Evolutionary conservation across 2,329 filamentous ascomycete genomes (phyloP).

Genomic region (Dactylellina parvicollis): DNA sequence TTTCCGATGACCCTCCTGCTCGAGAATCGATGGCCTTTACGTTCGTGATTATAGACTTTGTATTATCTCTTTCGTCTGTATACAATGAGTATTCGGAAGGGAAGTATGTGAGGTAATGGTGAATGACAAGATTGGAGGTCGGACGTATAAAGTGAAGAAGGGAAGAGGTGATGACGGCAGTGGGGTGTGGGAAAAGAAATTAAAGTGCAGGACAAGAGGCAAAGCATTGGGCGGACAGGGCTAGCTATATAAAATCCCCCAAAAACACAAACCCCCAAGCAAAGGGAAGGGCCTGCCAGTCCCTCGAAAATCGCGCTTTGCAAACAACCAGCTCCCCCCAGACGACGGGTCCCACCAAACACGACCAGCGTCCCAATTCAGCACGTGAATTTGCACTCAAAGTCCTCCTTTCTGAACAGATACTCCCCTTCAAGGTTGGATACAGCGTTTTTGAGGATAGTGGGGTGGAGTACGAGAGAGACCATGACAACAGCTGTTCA

Average conservation of each 20-base stretch:
- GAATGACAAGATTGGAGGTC: not conserved
- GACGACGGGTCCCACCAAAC: conserved; percentile 17
- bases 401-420: not conserved
- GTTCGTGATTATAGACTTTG: not conserved
- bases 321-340: conserved; percentile 22
- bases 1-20: not conserved
- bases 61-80: conserved; percentile 1
- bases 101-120: not conserved
- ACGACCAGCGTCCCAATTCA: conserved; percentile 9
- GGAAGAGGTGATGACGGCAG: conserved; percentile 43
- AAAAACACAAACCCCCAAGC: conserved; percentile 46
- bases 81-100: not conserved
- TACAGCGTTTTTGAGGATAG: not conserved
- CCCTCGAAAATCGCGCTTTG: conserved; percentile 49
- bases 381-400: not conserved
- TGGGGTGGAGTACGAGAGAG: not conserved
- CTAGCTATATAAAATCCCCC: conserved; percentile 44
- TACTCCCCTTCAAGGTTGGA: not conserved
- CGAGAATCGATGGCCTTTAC: not conserved
- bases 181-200: conserved; percentile 37
- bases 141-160: not conserved
- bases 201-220: conserved; percentile 47
- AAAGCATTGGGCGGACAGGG: conserved; percentile 50
- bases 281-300: conserved; percentile 27
- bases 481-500: not conserved